phyloP scores from a whole-genome alignment of 1,139 yeast genomes.

The Saccharomyces hybrid region DNA sequence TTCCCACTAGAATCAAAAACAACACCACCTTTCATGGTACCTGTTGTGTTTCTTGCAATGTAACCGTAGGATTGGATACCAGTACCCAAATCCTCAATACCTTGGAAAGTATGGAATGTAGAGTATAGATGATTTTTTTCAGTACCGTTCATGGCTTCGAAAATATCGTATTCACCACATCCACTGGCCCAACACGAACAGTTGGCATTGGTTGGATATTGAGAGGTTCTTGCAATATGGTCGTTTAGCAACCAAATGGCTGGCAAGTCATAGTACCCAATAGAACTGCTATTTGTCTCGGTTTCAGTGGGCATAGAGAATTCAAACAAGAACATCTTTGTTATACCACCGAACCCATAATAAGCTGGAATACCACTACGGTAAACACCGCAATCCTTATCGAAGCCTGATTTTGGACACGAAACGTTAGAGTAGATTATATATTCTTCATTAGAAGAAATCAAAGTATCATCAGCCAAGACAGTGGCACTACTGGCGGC shows the following conservation, averaged over 20 bases:
- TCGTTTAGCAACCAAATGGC: conserved; percentile 72
- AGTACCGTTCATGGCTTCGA: conserved; percentile 54
- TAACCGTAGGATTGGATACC: conserved; percentile 57
- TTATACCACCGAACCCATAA: conserved; percentile 60
- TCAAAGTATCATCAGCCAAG: conserved; percentile 41
- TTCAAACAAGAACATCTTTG: conserved; percentile 66
- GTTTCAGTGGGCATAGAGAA: conserved; percentile 55
- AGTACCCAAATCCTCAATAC: conserved; percentile 48
- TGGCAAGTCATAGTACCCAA: conserved; percentile 50
- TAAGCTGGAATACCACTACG: conserved; percentile 66
- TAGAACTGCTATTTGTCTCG: conserved; percentile 33
- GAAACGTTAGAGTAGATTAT: conserved; percentile 50
- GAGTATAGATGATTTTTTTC: conserved; percentile 50
- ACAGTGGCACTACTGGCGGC: conserved; percentile 42
- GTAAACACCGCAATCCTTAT: conserved; percentile 44
- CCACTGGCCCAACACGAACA: conserved; percentile 76
- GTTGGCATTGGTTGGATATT: conserved; percentile 52
- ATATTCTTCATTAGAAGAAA: conserved; percentile 53
- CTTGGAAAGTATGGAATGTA: conserved; percentile 69
- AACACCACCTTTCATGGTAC: conserved; percentile 62
- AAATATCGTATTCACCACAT: conserved; percentile 77
- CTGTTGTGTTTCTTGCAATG: conserved; percentile 43
- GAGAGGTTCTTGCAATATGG: conserved; percentile 71
- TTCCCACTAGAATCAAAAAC: conserved; percentile 54
- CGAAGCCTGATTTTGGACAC: conserved; percentile 43